These are phyloP conservation scores for Talaromyces marneffei DNA, from an alignment of 2,329 filamentous ascomycete species.

Conservation along the genomic window DNA sequence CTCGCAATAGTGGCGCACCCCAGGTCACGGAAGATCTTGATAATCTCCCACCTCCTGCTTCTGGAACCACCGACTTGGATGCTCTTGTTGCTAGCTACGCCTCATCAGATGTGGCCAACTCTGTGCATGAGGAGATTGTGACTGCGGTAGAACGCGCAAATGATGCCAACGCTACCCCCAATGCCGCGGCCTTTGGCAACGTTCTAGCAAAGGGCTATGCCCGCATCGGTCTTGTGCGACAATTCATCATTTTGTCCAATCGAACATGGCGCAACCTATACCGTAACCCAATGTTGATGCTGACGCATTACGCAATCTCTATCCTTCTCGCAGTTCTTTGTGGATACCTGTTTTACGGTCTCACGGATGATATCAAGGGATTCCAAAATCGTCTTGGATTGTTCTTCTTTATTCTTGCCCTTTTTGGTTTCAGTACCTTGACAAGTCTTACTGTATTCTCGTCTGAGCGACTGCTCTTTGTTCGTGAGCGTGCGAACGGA, in stretches of 20 bases:
- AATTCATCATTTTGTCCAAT: constrained; percentile 83
- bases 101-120: constrained; percentile 68
- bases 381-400: constrained; percentile 96
- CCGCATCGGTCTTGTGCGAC: constrained; percentile 69
- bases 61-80: constrained; percentile 71
- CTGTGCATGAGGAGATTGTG: constrained; percentile 72
- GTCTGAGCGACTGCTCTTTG: constrained; percentile 81
- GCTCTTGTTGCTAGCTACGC: constrained; percentile 69
- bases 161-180: constrained; percentile 61
- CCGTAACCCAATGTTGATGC: constrained; percentile 95
- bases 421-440: constrained; percentile 94
- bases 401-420: constrained; percentile 92
- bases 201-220: constrained; percentile 63
- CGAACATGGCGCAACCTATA: constrained; percentile 97
- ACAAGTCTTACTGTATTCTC: constrained; percentile 93
- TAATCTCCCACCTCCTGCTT: constrained; percentile 54
- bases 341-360: constrained; percentile 90
- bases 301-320: constrained; percentile 95
- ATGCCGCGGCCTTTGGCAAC: constrained; percentile 49
- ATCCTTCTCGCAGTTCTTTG: constrained; percentile 91
- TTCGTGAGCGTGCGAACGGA: constrained; percentile 89
- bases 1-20: constrained; percentile 49
- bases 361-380: constrained; percentile 91
- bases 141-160: constrained; percentile 60
- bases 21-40: constrained; percentile 65